Evolutionary conservation across 1,284 basidiomycete genomes (phyloP), one percentile per base, ranked within the genome.

Genomic region (Puccinia novopanici): DNA sequence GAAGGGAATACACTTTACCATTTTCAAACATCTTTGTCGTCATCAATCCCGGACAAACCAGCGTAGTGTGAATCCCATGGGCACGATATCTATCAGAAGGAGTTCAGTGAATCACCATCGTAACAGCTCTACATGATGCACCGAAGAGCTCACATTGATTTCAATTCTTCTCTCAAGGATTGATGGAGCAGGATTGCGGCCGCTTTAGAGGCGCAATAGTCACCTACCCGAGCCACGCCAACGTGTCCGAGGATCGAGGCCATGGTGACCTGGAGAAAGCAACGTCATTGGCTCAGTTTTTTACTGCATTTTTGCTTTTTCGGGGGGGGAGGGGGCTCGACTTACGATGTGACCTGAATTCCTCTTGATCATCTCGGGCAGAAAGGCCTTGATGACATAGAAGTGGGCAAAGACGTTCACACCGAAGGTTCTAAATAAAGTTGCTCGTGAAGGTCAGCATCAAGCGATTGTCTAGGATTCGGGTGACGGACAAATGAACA

Each of bases 371-470:
- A 99, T 92, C 54, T 89, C 89, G 0, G 96, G 96, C n/a, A 99
- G 88, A 88, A 98, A 97, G 0, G 92, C 92, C 84, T 95, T 94
- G 61, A 96, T 86, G 3, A 91, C 91, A 91, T 93, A 97, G 85
- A 93, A 98, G 84, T 95, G 93, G 2, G 93, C 89, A 0, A 97
- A 86, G 0, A 92, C 91, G 85, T 99, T 98, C 78, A 94, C 92
- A 37, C 90, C 90, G 84, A 98, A 93, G 0, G 95, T 95, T 84
- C 95, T 97, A 83, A 0, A 22, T 42, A 52, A 22, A 40, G 19
- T 3, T 2, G 5, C 10, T 19, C 17, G 40, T 17, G 17, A 61
- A 34, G 1, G 67, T 63, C 27, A 27, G 82, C 19, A 75, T 83
- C 40, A 42, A 75, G 30, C 42, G 27, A 34, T 3, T 17, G 13